These are phyloP conservation scores for Ceratocystis albifundus DNA, from an alignment of 2,329 filamentous ascomycete genomes.

Conservation along the genomic window DNA sequence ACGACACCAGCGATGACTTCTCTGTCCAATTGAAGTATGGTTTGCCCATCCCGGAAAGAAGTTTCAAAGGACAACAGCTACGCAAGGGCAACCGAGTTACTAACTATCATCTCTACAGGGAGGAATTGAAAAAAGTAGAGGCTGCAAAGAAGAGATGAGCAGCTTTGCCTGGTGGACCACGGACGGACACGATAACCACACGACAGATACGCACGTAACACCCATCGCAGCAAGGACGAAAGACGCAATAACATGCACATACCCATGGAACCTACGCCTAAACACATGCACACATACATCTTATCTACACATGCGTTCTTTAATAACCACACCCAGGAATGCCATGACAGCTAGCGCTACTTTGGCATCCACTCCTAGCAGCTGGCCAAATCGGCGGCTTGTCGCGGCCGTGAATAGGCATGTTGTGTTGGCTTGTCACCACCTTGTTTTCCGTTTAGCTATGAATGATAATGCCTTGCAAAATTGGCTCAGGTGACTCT, in stretches of 20 bases:
- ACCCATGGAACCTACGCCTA: neutral
- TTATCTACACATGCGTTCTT: neutral
- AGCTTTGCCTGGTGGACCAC: neutral
- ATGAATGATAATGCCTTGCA: neutral
- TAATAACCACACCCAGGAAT: neutral
- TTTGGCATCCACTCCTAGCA: neutral
- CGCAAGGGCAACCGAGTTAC: neutral
- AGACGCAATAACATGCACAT: neutral
- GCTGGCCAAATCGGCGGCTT: neutral
- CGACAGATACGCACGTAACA: conserved; percentile 2
- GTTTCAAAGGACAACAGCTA: neutral
- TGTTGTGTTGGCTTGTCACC: neutral
- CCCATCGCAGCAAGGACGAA: neutral
- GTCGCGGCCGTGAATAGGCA: neutral
- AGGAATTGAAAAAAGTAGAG: conserved; percentile 92
- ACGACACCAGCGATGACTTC: conserved; percentile 94
- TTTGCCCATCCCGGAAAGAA: neutral
- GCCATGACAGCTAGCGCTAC: neutral
- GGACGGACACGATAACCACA: neutral
- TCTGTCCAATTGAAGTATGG: conserved; percentile 83
- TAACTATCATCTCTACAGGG: conserved; percentile 38
- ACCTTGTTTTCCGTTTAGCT: neutral
- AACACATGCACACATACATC: neutral
- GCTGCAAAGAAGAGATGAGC: conserved; percentile 52
- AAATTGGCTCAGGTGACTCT: neutral